Evolutionary conservation across 352 stramenopile species (phyloP).

Genomic region (Phytopythium aichiense): DNA sequence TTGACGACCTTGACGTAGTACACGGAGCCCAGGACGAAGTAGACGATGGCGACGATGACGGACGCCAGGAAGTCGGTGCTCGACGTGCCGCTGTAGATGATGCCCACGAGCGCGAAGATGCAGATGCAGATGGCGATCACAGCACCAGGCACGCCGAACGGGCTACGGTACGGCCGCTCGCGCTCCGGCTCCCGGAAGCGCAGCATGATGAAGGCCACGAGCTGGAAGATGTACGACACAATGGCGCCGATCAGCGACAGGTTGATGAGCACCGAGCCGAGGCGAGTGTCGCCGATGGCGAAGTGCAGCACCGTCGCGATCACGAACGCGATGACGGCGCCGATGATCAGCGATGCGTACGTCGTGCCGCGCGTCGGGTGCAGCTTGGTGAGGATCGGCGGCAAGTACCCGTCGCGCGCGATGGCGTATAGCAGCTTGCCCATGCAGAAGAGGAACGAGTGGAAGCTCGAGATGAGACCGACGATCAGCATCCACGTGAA

Average conservation of each 20-base stretch:
- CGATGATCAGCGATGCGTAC: slow-evolving; percentile 34
- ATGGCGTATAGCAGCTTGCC: slow-evolving; percentile 56
- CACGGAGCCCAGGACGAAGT: slow-evolving; percentile 39
- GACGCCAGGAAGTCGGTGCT: slow-evolving; percentile 49
- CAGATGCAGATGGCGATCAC: slow-evolving; percentile 43
- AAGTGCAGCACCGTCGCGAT: slow-evolving; percentile 46
- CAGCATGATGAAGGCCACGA: slow-evolving; percentile 51
- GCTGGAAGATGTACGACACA: slow-evolving; percentile 59
- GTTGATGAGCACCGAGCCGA: slow-evolving; percentile 62
- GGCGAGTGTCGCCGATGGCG: slow-evolving; percentile 43
- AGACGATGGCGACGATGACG: slow-evolving; percentile 32
- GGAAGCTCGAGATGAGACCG: slow-evolving; percentile 53
- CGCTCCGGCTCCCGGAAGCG: slow-evolving; percentile 46
- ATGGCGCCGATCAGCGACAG: slow-evolving; percentile 52
- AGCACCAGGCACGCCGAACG: slow-evolving; percentile 44
- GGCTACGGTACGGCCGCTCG: slow-evolving; percentile 42
- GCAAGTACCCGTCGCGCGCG: slow-evolving; percentile 55
- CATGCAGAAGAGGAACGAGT: slow-evolving; percentile 77
- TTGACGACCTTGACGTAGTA: slow-evolving; percentile 42
- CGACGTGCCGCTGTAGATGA: slow-evolving; percentile 52
- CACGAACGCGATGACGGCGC: slow-evolving; percentile 32
- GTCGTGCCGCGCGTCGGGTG: slow-evolving; percentile 42
- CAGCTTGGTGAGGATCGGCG: slow-evolving; percentile 40
- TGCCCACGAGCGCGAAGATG: slow-evolving; percentile 40
- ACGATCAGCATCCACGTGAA: slow-evolving; percentile 65